phyloP scores from a whole-genome alignment of 495 filamentous ascomycete genomes.

The Pyrenula aspistea region DNA sequence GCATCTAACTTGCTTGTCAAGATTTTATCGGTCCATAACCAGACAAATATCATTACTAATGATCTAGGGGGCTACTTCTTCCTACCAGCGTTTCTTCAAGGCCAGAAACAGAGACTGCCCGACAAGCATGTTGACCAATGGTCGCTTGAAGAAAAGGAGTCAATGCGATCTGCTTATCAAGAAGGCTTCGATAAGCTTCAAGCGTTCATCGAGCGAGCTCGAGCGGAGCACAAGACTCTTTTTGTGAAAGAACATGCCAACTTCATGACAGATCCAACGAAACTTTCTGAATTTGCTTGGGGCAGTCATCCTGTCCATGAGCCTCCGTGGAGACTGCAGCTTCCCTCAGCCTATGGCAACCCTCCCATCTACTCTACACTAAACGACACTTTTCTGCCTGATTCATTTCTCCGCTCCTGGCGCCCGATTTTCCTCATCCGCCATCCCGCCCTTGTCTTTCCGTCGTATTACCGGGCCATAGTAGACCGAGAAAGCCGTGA shows the following conservation, averaged over 20 bases:
- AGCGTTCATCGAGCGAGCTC: slow-evolving; percentile 11
- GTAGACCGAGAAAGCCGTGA: slow-evolving; percentile 4
- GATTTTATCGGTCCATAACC: slow-evolving; percentile 23
- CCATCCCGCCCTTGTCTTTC: slow-evolving; percentile 19
- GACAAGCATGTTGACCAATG: slow-evolving; percentile 8
- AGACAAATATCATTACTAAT: slow-evolving; percentile 16
- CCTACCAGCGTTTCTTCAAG: slow-evolving; percentile 6
- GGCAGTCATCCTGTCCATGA: neutral
- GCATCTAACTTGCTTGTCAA: slow-evolving; percentile 29
- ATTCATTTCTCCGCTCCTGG: slow-evolving; percentile 14
- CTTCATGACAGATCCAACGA: slow-evolving; percentile 9
- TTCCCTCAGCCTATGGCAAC: slow-evolving; percentile 4
- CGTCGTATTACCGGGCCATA: slow-evolving; percentile 15
- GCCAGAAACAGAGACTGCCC: slow-evolving; percentile 2
- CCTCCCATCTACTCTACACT: slow-evolving; percentile 1
- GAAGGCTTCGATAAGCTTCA: slow-evolving; percentile 17
- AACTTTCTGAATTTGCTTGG: slow-evolving; percentile 4
- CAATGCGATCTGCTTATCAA: slow-evolving; percentile 8
- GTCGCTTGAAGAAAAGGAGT: slow-evolving; percentile 15
- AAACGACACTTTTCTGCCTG: slow-evolving; percentile 19
- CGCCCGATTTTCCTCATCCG: slow-evolving; percentile 24
- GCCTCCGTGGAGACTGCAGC: neutral
- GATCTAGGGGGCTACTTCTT: slow-evolving; percentile 30
- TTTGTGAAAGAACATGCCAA: slow-evolving; percentile 28
- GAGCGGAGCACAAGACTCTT: slow-evolving; percentile 14